Conservation (phyloP, 495 filamentous ascomycete species). For the Penicillium maclennaniae region DNA sequence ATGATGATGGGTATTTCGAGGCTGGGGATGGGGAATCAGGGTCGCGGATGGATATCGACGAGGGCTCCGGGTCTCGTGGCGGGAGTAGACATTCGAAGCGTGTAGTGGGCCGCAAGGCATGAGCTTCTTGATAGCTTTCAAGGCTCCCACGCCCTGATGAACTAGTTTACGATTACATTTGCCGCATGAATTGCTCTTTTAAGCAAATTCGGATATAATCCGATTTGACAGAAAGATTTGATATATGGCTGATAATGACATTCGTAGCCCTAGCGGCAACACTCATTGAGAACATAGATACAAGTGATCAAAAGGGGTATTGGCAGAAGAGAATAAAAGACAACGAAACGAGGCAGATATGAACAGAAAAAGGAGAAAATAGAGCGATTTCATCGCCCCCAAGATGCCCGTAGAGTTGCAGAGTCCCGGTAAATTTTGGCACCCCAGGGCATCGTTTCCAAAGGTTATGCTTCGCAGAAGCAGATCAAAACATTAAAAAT, state of each 20-base stretch:
- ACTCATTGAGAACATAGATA: constrained; percentile 33
- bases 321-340: constrained; percentile 27
- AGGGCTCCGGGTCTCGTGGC: constrained; percentile 27
- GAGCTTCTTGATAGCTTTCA: background rate
- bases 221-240: background rate
- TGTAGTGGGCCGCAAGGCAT: constrained; percentile 40
- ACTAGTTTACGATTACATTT: background rate
- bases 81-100: constrained; percentile 37
- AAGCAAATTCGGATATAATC: background rate
- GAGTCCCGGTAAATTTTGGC: constrained; percentile 1
- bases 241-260: constrained; percentile 2
- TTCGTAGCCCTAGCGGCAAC: constrained; percentile 22
- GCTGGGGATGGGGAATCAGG: constrained; percentile 44
- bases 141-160: background rate
- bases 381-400: constrained; percentile 6
- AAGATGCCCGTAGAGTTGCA: background rate
- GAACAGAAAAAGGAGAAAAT: constrained; percentile 21
- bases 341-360: constrained; percentile 22
- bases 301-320: constrained; percentile 38
- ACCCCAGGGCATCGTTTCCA: background rate
- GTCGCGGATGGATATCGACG: constrained; percentile 48
- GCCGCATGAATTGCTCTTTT: background rate
- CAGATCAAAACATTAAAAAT: constrained; percentile 5
- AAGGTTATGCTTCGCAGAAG: constrained; percentile 19
- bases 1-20: constrained; percentile 45